phyloP scores from a whole-genome alignment of 805 yeast genomes.

The Pichia sporocuriosa region DNA sequence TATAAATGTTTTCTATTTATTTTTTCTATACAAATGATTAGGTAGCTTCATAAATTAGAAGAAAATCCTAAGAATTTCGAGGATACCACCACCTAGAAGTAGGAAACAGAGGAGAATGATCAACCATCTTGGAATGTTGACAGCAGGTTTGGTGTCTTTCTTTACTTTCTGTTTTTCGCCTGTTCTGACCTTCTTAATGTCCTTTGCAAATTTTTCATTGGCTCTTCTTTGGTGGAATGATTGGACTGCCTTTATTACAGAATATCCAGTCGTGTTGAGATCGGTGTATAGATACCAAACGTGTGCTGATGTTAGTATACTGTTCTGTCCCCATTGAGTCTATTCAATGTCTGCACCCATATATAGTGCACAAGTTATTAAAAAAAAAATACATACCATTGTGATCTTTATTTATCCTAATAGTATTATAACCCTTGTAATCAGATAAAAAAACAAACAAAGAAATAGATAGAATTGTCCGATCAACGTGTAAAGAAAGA shows the following conservation, averaged over 20 bases:
- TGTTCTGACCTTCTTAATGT: slow-evolving; percentile 41
- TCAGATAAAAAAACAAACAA: background rate
- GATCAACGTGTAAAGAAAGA: background rate
- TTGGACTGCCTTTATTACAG: slow-evolving; percentile 49
- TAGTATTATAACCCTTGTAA: background rate
- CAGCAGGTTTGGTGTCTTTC: slow-evolving; percentile 1
- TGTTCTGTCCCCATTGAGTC: too few species aligned
- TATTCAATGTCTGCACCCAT: too few species aligned
- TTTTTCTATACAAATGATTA: background rate
- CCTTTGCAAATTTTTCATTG: slow-evolving; percentile 75
- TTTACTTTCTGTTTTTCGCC: slow-evolving; percentile 12
- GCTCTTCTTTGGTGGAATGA: slow-evolving; percentile 85
- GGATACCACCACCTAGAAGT: slow-evolving; percentile 74
- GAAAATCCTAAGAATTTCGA: slow-evolving; percentile 56
- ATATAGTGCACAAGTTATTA: too few species aligned
- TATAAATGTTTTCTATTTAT: too few species aligned
- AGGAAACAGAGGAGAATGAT: slow-evolving; percentile 49
- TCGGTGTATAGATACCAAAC: too few species aligned
- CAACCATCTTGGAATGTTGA: slow-evolving; percentile 51
- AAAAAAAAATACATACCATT: background rate
- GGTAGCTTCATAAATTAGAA: slow-evolving; percentile 29
- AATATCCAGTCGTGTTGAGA: background rate
- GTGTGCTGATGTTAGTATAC: slow-evolving; percentile 8
- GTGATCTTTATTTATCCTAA: background rate
- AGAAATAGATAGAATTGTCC: too few species aligned